Conservation (phyloP, 805 yeast species). For the Candida hungchunana region DNA sequence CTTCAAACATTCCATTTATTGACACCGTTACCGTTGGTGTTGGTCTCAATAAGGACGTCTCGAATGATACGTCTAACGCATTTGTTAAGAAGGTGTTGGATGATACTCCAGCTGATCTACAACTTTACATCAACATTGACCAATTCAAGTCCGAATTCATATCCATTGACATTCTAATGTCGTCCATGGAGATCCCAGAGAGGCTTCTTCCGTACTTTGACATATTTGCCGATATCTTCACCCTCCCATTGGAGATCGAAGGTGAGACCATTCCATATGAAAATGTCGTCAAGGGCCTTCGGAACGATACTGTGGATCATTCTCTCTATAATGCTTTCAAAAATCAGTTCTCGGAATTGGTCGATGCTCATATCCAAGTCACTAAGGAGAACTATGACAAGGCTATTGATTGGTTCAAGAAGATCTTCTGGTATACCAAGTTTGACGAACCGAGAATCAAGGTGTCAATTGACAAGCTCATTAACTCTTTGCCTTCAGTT, state of each 20-base stretch:
- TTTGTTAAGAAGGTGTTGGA: constrained; percentile 25
- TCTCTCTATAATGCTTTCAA: constrained; percentile 53
- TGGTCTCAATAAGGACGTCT: constrained; percentile 40
- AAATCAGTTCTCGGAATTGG: constrained; percentile 60
- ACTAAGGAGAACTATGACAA: constrained; percentile 55
- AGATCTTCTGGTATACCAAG: constrained; percentile 57
- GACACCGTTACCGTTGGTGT: constrained; percentile 60
- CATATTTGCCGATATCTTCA: constrained; percentile 60
- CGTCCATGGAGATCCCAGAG: constrained; percentile 49
- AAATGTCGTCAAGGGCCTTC: constrained; percentile 67
- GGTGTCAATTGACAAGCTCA: constrained; percentile 43
- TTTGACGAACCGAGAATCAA: constrained; percentile 72
- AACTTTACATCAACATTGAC: constrained; percentile 74
- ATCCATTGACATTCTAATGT: constrained; percentile 57
- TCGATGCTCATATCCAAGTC: constrained; percentile 58
- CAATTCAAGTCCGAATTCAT: constrained; percentile 76
- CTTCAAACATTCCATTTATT: constrained; percentile 68
- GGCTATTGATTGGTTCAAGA: constrained; percentile 75
- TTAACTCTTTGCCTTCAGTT: constrained; percentile 37
- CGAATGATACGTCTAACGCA: constrained; percentile 29
- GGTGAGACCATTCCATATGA: constrained; percentile 64
- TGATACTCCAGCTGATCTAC: constrained; percentile 44
- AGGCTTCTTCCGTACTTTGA: constrained; percentile 60
- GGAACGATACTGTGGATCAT: constrained; percentile 66
- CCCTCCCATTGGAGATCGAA: constrained; percentile 64